These are phyloP conservation scores for Venturia oleaginea DNA, from an alignment of 2,329 filamentous ascomycete genomes.

Conservation along the genomic window DNA sequence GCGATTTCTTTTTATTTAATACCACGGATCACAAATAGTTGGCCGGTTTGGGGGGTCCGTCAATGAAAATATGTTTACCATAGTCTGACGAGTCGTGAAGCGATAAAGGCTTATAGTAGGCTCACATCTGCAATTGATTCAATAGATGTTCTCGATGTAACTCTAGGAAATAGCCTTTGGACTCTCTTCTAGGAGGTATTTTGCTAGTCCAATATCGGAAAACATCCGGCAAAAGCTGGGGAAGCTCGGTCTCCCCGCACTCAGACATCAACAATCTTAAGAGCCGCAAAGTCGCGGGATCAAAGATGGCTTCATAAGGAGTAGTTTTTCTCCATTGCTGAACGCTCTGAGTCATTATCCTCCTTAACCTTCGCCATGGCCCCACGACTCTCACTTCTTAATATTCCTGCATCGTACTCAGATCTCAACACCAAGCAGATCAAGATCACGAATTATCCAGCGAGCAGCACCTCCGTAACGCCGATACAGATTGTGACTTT, in stretches of 20 bases:
- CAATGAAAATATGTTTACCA: not conserved
- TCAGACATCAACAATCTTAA: not conserved
- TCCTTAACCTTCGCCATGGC: slow-evolving; percentile 9
- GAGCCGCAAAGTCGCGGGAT: not conserved
- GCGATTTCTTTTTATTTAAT: not conserved
- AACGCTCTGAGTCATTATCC: not conserved
- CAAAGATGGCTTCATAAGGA: not conserved
- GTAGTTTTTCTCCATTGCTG: too few relatives aligned
- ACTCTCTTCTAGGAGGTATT: not conserved
- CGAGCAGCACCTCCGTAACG: slow-evolving; percentile 40
- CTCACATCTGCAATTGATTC: too few relatives aligned
- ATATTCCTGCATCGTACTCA: slow-evolving; percentile 32
- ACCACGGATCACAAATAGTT: not conserved
- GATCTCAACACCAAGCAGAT: slow-evolving; percentile 33
- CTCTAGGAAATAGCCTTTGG: too few relatives aligned
- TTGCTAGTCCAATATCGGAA: not conserved
- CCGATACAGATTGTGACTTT: slow-evolving; percentile 55
- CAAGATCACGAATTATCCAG: slow-evolving; percentile 31
- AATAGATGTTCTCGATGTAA: not conserved
- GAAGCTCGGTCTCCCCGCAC: not conserved
- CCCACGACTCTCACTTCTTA: slow-evolving; percentile 11
- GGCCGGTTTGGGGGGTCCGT: not conserved
- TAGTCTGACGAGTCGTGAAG: not conserved
- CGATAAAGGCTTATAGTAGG: too few relatives aligned
- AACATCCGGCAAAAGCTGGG: not conserved